These are phyloP conservation scores for Pythium diclinum DNA, from an alignment of 352 stramenopile genomes.

Conservation along the genomic window DNA sequence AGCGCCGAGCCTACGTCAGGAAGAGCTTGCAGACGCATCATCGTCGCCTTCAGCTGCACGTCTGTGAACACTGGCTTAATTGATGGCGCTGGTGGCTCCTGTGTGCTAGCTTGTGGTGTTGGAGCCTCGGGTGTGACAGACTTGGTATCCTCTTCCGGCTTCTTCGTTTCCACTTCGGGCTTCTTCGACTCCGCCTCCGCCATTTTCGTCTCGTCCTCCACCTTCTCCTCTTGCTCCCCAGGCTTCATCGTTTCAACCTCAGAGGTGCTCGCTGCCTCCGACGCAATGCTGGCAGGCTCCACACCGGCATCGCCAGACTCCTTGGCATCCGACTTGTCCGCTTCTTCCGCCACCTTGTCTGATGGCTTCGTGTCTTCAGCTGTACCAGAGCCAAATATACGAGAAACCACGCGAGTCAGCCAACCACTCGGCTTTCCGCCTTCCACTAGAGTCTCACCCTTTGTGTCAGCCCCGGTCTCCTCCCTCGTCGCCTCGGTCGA, in stretches of 20 bases:
- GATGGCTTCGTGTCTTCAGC: not conserved
- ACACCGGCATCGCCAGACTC: too few species aligned
- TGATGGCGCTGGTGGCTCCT: not conserved
- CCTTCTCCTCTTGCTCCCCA: not conserved
- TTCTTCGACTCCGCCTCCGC: not conserved
- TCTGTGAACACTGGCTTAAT: constrained; percentile 9
- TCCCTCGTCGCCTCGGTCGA: not conserved
- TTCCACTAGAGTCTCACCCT: not conserved
- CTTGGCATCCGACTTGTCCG: not conserved
- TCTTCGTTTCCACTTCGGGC: not conserved
- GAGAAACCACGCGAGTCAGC: constrained; percentile 3
- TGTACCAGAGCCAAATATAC: not conserved
- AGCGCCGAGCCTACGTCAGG: constrained; percentile 31
- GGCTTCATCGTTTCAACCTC: not conserved
- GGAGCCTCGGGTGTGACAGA: not conserved
- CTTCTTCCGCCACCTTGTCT: not conserved
- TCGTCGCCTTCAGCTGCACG: constrained; percentile 27
- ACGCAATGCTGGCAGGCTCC: not conserved
- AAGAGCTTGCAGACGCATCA: constrained; percentile 45
- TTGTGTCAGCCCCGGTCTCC: not conserved
- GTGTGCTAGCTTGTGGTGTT: not conserved
- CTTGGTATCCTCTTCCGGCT: not conserved
- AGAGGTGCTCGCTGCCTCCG: not conserved
- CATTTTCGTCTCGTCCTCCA: not conserved
- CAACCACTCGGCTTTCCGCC: not conserved